Evolutionary conservation across 805 yeast species (phyloP).

Genomic region (Nakazawaea molendinolei): DNA sequence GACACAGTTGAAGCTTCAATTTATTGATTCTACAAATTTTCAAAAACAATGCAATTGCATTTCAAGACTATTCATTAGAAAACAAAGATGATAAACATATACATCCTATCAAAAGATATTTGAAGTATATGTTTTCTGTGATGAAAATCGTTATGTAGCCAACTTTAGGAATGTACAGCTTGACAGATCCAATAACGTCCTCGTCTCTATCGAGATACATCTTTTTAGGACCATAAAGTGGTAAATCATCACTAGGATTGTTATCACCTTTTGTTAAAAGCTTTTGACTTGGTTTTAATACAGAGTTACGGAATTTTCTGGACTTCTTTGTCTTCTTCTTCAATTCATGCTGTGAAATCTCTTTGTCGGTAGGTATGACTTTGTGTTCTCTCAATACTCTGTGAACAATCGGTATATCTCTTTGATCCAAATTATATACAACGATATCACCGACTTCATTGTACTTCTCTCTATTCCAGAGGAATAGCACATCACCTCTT

Average conservation of each 20-base stretch:
- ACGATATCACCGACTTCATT: slow-evolving; percentile 87
- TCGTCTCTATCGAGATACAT: slow-evolving; percentile 66
- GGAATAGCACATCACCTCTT: slow-evolving; percentile 87
- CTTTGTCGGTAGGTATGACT: slow-evolving; percentile 20
- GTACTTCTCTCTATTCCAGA: slow-evolving; percentile 75
- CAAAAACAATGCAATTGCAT: not conserved
- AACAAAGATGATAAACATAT: slow-evolving; percentile 9
- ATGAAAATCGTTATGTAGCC: slow-evolving; percentile 90
- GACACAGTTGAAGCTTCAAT: no score
- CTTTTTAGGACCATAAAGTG: slow-evolving; percentile 72
- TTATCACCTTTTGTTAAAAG: slow-evolving; percentile 94
- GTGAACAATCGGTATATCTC: slow-evolving; percentile 93
- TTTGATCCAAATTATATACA: slow-evolving; percentile 76
- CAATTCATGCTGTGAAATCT: slow-evolving; percentile 14
- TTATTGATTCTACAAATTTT: not conserved
- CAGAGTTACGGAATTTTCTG: slow-evolving; percentile 9
- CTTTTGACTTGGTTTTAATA: slow-evolving; percentile 41
- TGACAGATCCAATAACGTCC: slow-evolving; percentile 88
- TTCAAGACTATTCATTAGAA: slow-evolving; percentile 4
- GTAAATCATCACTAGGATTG: slow-evolving; percentile 85
- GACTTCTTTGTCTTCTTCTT: slow-evolving; percentile 12
- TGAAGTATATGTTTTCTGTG: slow-evolving; percentile 82
- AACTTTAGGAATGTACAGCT: slow-evolving; percentile 80
- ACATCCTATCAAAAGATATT: slow-evolving; percentile 66
- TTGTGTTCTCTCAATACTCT: slow-evolving; percentile 85